Base-by-base conservation (phyloP, 495 filamentous ascomycete genomes). In the Annulohypoxylon stygium region DNA sequence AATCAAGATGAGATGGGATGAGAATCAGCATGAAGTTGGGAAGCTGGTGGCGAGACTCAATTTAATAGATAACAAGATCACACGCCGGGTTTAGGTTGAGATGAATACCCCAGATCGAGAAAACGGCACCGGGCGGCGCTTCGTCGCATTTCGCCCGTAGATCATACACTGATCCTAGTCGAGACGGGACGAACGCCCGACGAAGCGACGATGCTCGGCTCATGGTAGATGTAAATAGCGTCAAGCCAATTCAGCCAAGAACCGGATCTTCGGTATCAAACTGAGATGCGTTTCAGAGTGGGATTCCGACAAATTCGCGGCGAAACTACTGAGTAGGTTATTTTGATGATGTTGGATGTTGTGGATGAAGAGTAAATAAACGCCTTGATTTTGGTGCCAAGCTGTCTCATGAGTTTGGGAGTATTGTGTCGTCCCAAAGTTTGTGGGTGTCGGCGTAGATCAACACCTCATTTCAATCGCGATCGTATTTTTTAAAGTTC, bases 171-270 rank as follows among this genome's bases (percentile, higher is more conserved):
- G 33, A 57, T 20, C 53, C 30, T 37, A 16, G 53, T 18, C 33
- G 14, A 57, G 30, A 57, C 53, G 53, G 53, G 53, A 57, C 53
- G 53, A 57, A 57, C 53, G 36, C 16, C 20, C n/a, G 30, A 57
- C 53, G 6, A 30, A 37, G 26, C 20, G 25, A 30, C 14, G 51
- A 26, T 34, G 30, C 51, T 55, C 25, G 25, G 51, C 51, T 37
- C 14, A 57, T 36, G 50, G 25, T n/a, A 14, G 30, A 37, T 37
- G 53, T 25, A 33, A 57, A 57, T 37, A 37, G 53, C 53, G 53
- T 36, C 53, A 57, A 36, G 33, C 36, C 5, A 57, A 37, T 10
- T 37, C 18, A 18, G 53, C 53, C 53, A 57, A 57, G 53, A 57
- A 37, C 53, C 33, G 53, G 53, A 57, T 57, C 53, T 57, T 39